These are phyloP conservation scores for Cordyceps fumosorosea DNA, from an alignment of 2,329 filamentous ascomycete species.

Conservation along the genomic window DNA sequence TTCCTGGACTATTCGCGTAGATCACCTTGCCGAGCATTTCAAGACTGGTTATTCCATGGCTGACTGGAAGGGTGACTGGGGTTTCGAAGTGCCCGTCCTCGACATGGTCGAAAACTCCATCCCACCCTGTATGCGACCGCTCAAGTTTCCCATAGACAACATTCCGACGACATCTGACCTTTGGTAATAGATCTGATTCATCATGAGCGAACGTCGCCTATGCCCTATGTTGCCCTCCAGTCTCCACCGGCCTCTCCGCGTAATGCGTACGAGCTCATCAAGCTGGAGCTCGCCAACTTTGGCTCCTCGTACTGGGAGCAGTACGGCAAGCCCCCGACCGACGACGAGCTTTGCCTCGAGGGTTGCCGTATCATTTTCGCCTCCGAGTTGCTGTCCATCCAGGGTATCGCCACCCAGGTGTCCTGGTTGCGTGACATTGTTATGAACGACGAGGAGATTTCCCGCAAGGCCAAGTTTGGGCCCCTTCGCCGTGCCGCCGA, in stretches of 20 bases:
- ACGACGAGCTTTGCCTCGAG: slow-evolving; percentile 50
- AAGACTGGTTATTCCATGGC: slow-evolving; percentile 60
- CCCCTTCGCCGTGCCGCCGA: slow-evolving; percentile 41
- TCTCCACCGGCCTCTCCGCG: slow-evolving; percentile 40
- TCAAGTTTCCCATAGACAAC: slow-evolving; percentile 30
- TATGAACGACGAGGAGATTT: slow-evolving; percentile 39
- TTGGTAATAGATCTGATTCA: slow-evolving; percentile 54
- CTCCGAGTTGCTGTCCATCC: slow-evolving; percentile 40
- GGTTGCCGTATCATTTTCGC: slow-evolving; percentile 53
- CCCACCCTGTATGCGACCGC: slow-evolving; percentile 51
- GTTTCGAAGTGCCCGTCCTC: slow-evolving; percentile 55
- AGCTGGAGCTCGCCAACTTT: slow-evolving; percentile 50
- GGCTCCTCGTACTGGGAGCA: slow-evolving; percentile 37
- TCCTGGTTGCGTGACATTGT: slow-evolving; percentile 56
- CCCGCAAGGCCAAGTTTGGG: slow-evolving; percentile 40
- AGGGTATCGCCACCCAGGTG: slow-evolving; percentile 30
- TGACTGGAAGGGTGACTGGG: slow-evolving; percentile 65
- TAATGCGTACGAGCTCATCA: slow-evolving; percentile 56
- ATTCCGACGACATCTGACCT: slow-evolving; percentile 33
- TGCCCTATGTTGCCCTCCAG: slow-evolving; percentile 45
- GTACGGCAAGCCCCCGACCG: slow-evolving; percentile 35
- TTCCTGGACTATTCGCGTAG: slow-evolving; percentile 53
- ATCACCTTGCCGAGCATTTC: slow-evolving; percentile 63
- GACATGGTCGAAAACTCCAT: slow-evolving; percentile 61
- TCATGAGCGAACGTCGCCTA: slow-evolving; percentile 51